phyloP scores from a whole-genome alignment of 257 asterid genomes.

The Gynochthodes officinalis region DNA sequence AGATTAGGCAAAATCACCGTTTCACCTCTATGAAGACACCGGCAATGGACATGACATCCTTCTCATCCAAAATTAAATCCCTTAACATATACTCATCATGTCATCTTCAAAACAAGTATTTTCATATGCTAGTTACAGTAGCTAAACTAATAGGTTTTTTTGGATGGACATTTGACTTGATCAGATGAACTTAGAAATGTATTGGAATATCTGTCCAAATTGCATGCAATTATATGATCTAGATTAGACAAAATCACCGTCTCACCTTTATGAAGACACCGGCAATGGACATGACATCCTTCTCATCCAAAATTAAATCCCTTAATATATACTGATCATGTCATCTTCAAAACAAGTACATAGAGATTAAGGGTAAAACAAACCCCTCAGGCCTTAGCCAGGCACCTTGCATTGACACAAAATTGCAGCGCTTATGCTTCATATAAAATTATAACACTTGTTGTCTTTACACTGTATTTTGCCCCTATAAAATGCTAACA shows the following conservation, averaged over 20 bases:
- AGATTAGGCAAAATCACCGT: too few species aligned
- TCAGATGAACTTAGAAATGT: too few species aligned
- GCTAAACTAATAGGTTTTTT: too few species aligned
- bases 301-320: not conserved
- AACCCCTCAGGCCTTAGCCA: not conserved
- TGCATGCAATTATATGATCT: not conserved
- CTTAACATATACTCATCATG: not conserved
- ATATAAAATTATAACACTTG: too few species aligned
- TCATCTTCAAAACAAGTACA: too few species aligned
- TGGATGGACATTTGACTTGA: too few species aligned
- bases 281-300: not conserved
- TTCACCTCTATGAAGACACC: not conserved
- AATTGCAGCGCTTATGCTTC: too few species aligned
- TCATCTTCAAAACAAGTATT: too few species aligned
- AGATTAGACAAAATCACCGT: not conserved
- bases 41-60: not conserved
- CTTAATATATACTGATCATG: not conserved
- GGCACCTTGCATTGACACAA: not conserved
- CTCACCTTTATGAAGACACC: too few species aligned
- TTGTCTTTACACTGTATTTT: not conserved
- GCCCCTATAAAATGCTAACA: not conserved
- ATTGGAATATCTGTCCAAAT: too few species aligned
- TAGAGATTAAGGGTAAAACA: not conserved
- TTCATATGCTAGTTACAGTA: too few species aligned
- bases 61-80: not conserved